Percentiles rank a stretch among this genome's conserved stretches.
phyloP scores from a whole-genome alignment of 768 basidiomycete species.

The Xerocomellus dryophilus region DNA sequence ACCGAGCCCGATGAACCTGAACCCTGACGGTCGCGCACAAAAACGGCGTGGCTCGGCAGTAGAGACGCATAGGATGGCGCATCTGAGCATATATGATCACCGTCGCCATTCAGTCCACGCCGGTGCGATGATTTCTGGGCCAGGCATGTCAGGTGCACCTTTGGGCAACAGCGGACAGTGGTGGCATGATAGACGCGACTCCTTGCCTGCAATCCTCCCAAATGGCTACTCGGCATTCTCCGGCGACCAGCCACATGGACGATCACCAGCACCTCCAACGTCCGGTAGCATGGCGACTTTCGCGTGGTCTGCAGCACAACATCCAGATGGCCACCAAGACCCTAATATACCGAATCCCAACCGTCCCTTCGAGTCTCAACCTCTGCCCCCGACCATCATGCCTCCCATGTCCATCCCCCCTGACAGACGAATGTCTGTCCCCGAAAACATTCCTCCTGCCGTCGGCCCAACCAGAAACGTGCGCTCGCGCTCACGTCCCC shows the following conservation, averaged over 20 bases:
- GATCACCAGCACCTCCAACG: conserved; percentile 53
- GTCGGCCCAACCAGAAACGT: conserved; percentile 49
- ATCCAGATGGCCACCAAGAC: conserved; percentile 45
- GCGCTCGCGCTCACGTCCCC: conserved; percentile 68
- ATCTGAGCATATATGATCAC: conserved; percentile 68
- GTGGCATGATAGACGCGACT: conserved; percentile 69
- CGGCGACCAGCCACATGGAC: conserved; percentile 62
- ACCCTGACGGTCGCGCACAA: conserved; percentile 64
- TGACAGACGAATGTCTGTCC: conserved; percentile 78
- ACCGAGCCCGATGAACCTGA: conserved; percentile 55
- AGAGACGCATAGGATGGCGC: conserved; percentile 72
- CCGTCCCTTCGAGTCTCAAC: conserved; percentile 49
- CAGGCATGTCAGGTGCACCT: conserved; percentile 26
- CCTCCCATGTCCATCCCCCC: conserved; percentile 56
- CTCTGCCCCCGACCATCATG: conserved; percentile 48
- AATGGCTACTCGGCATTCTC: conserved; percentile 58
- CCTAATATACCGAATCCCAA: conserved; percentile 39
- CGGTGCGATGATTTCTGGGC: conserved; percentile 37
- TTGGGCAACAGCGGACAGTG: conserved; percentile 38
- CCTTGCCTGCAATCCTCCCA: conserved; percentile 66
- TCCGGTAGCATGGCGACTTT: conserved; percentile 65
- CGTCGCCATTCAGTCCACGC: conserved; percentile 76
- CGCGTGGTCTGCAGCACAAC: conserved; percentile 62
- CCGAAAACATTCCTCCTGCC: conserved; percentile 50
- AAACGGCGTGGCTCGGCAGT: conserved; percentile 84